phyloP scores from a whole-genome alignment of 805 yeast species.

The Metschnikowia anglica region DNA sequence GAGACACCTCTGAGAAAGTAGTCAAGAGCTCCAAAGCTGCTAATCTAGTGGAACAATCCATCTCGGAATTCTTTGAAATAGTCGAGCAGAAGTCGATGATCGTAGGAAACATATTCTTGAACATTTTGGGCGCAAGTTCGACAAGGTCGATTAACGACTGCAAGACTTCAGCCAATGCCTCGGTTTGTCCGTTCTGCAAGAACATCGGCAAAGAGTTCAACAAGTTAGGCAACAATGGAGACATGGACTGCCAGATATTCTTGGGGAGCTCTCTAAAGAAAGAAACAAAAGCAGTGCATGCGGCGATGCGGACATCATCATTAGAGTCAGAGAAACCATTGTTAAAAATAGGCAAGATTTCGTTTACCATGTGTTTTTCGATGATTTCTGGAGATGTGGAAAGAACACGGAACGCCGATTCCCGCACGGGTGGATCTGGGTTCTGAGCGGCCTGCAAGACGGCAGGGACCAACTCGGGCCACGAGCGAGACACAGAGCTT shows the following conservation, averaged over 20 bases:
- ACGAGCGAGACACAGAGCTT: slow-evolving; percentile 44
- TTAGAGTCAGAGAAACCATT: slow-evolving; percentile 75
- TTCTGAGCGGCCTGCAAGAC: slow-evolving; percentile 62
- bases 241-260: slow-evolving; percentile 70
- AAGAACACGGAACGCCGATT: slow-evolving; percentile 86
- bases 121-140: slow-evolving; percentile 91
- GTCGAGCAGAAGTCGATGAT: slow-evolving; percentile 82
- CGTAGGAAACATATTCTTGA: slow-evolving; percentile 86
- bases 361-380: slow-evolving; percentile 53
- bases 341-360: slow-evolving; percentile 67
- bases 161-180: slow-evolving; percentile 81
- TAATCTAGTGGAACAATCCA: slow-evolving; percentile 76
- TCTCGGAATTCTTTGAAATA: slow-evolving; percentile 75
- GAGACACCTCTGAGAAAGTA: slow-evolving; percentile 89
- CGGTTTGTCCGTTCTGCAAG: slow-evolving; percentile 72
- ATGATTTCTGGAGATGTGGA: slow-evolving; percentile 80
- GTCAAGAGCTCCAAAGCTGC: slow-evolving; percentile 87
- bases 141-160: slow-evolving; percentile 88
- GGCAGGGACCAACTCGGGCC: slow-evolving; percentile 81
- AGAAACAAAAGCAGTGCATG: slow-evolving; percentile 89
- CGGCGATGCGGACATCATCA: slow-evolving; percentile 86
- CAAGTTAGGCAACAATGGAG: slow-evolving; percentile 77
- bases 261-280: slow-evolving; percentile 82
- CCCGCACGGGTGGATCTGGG: slow-evolving; percentile 68
- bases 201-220: slow-evolving; percentile 86